Evolutionary conservation across 2,329 filamentous ascomycete species (phyloP), one percentile per base, ranked within the genome.

Genomic region (Colletotrichum chrysophilum): DNA sequence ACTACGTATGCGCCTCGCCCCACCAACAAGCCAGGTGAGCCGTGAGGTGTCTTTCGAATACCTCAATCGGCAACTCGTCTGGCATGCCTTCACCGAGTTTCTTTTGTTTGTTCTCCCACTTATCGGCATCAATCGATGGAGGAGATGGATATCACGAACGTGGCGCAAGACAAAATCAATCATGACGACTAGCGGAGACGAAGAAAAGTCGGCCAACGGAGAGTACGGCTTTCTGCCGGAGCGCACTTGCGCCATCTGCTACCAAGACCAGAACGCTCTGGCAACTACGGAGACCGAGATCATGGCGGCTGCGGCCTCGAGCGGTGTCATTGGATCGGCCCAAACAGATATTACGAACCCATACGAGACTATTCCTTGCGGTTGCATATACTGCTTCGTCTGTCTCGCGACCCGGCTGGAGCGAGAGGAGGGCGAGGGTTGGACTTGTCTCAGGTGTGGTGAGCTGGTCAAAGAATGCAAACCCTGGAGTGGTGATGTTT

Each of bases 31-130:
- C 81, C 95, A 98, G 82, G 94, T 97, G 78, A 95, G 92, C 82
- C 91, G 96, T 36, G 96, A 98, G 84, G 96, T 99, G 30, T 98
- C 95, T 2, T 98, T 99, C 82, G 97, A 99, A 85, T 98, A 98
- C 81, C 91, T 98, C 66, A 99, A 99, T 84, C 93, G 97, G 64
- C 97, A 99, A 86, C 92, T 99, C 13, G 97, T 99, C 48, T 99
- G 97, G 97, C 97, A 99, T 85, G 97, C 97, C n/a, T 98, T 99
- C 81, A 99, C 97, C 30, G 97, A 99, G 83, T 99, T 99, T 80
- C 88, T 99, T n/a, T 91, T 99, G 36, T 99, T 98, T 84, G 91
- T 98, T 21, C 89, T 99, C n/a, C 97, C 97, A 0, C 90, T 99
- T n/a, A 94, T 99, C 56, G 97, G 97, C 67, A 96, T 99, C 79